Conservation (phyloP, 2,329 filamentous ascomycete genomes). For the Simplicillium sp. region DNA sequence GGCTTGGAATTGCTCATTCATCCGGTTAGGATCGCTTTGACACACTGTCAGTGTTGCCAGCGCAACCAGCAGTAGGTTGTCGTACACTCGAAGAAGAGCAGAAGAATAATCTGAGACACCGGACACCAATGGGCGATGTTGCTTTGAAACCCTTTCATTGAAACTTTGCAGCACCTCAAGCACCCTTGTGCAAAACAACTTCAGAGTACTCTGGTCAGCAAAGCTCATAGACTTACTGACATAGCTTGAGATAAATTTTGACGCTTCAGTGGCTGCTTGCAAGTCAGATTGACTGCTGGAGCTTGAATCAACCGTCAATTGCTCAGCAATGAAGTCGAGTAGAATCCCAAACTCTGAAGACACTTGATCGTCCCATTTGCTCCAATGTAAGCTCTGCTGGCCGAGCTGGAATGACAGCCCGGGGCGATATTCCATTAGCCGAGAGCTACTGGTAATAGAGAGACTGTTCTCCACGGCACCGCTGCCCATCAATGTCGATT, state of each 20-base stretch:
- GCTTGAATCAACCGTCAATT: conserved; percentile 16
- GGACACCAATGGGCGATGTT: conserved; percentile 6
- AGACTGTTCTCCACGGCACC: conserved; percentile 35
- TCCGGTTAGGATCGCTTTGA: conserved; percentile 19
- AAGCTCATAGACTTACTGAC: conserved; percentile 33
- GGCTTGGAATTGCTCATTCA: conserved; percentile 28
- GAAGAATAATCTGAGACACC: conserved; percentile 1
- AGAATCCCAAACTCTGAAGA: conserved; percentile 54
- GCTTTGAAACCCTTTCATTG: conserved; percentile 16
- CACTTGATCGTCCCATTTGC: conserved; percentile 43
- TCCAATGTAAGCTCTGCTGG: conserved; percentile 42
- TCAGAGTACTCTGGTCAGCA: conserved; percentile 19
- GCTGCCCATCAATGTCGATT: conserved; percentile 47
- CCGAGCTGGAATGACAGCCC: conserved; percentile 35
- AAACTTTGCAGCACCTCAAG: conserved; percentile 34
- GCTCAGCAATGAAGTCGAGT: conserved; percentile 48
- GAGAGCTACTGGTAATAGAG: conserved; percentile 17
- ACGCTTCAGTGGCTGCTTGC: conserved; percentile 19
- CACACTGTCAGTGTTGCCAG: conserved; percentile 33
- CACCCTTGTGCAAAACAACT: conserved; percentile 32
- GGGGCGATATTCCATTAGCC: conserved; percentile 19
- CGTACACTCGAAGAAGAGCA: conserved; percentile 16
- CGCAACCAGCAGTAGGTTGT: conserved; percentile 21
- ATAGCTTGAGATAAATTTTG: conserved; percentile 38
- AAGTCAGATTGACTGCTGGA: conserved; percentile 5